Conservation (phyloP, 495 filamentous ascomycete species). For the Trichoderma reesei region DNA sequence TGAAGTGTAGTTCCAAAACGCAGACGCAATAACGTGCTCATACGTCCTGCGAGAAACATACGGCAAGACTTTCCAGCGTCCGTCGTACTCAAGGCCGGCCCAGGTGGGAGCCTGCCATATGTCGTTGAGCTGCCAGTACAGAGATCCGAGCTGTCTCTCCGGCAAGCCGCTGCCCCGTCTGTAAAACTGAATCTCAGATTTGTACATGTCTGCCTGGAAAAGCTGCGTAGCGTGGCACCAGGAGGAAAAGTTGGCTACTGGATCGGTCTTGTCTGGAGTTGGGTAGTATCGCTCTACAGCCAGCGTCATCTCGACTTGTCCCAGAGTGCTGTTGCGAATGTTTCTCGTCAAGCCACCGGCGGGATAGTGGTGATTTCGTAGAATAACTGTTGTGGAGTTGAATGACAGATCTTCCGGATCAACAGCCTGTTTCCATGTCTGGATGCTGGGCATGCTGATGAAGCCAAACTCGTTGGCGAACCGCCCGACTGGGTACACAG, state of each 20-base stretch:
- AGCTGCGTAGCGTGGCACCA: constrained; percentile 61
- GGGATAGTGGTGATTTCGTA: constrained; percentile 59
- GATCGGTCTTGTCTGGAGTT: constrained; percentile 44
- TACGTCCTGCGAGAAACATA: constrained; percentile 51
- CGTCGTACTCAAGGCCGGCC: constrained; percentile 55
- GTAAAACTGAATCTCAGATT: constrained; percentile 54
- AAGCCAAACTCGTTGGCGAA: constrained; percentile 61
- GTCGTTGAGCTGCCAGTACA: constrained; percentile 65
- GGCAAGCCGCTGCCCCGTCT: constrained; percentile 51
- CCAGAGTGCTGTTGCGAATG: constrained; percentile 34
- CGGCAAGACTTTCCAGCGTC: constrained; percentile 52
- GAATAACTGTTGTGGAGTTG: constrained; percentile 49
- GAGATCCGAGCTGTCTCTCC: constrained; percentile 49
- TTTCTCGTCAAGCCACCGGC: constrained; percentile 38
- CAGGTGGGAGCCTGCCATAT: constrained; percentile 62
- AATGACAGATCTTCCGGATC: constrained; percentile 43
- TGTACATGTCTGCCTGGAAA: constrained; percentile 61
- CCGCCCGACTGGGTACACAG: constrained; percentile 48
- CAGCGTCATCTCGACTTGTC: constrained; percentile 56
- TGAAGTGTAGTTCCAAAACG: constrained; percentile 48
- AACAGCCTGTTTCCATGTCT: constrained; percentile 50
- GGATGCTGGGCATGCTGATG: constrained; percentile 56
- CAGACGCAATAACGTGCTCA: constrained; percentile 48
- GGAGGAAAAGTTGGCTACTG: constrained; percentile 54
- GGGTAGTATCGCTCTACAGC: constrained; percentile 54